Evolutionary conservation across 2,329 filamentous ascomycete species (phyloP).

Genomic region (Penicillium sp.): DNA sequence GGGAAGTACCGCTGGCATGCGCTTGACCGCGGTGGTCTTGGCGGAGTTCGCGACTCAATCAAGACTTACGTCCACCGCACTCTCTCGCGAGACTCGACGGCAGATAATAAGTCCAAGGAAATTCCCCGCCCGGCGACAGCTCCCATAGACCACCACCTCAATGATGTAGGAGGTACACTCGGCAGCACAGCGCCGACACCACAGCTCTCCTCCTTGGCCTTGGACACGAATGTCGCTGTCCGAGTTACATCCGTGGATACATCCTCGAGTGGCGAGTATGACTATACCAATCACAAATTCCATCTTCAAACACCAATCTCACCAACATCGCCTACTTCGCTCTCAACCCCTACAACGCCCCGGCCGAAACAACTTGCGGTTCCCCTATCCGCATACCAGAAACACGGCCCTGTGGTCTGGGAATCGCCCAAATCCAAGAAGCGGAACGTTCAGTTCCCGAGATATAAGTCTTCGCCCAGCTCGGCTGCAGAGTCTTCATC

Average conservation of each 20-base stretch:
- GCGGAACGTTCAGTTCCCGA: slow-evolving; percentile 24
- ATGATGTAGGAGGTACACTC: not conserved
- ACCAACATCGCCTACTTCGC: slow-evolving; percentile 4
- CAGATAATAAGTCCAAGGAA: slow-evolving; percentile 18
- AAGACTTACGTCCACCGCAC: slow-evolving; percentile 37
- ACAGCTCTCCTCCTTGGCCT: not conserved
- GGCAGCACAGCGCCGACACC: not conserved
- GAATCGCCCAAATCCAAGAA: slow-evolving; percentile 31
- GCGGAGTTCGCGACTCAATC: slow-evolving; percentile 36
- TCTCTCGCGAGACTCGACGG: slow-evolving; percentile 27
- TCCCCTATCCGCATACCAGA: slow-evolving; percentile 39
- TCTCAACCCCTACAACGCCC: slow-evolving; percentile 10
- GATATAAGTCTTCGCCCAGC: slow-evolving; percentile 4
- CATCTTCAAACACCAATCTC: slow-evolving; percentile 7
- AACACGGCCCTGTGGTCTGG: slow-evolving; percentile 38
- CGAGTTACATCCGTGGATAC: not conserved
- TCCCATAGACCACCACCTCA: slow-evolving; percentile 1
- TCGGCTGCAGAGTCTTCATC: slow-evolving; percentile 1
- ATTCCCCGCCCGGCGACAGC: slow-evolving; percentile 17
- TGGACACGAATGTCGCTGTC: not conserved
- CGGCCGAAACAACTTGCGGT: slow-evolving; percentile 33
- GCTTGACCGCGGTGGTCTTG: slow-evolving; percentile 23
- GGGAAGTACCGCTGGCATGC: slow-evolving; percentile 26
- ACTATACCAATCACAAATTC: slow-evolving; percentile 6
- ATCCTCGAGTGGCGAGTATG: slow-evolving; percentile 1